phyloP scores from a whole-genome alignment of 2,329 filamentous ascomycete species.

The Aspergillus transmontanensis region DNA sequence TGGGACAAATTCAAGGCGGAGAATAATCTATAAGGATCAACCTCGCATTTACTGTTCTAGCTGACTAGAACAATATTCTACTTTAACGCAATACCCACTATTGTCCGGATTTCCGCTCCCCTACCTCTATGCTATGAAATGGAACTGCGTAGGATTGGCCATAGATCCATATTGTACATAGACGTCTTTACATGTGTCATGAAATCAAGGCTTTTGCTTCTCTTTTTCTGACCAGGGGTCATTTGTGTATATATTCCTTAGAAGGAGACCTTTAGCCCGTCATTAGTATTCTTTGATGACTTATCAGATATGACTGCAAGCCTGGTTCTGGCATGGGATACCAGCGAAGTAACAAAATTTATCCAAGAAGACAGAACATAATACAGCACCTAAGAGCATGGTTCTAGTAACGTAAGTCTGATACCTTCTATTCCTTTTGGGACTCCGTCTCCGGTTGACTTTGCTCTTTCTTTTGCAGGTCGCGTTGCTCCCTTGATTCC shows the following conservation, averaged over 20 bases:
- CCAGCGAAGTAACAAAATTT: neutral
- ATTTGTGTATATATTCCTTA: neutral
- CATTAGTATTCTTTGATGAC: neutral
- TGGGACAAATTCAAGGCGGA: slow-evolving; percentile 70
- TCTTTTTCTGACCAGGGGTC: neutral
- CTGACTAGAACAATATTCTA: slow-evolving; percentile 3
- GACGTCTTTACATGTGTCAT: neutral
- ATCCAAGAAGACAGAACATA: neutral
- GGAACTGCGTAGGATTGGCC: neutral
- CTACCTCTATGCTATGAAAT: neutral
- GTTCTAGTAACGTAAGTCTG: neutral
- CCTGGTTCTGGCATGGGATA: neutral
- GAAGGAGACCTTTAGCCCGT: neutral
- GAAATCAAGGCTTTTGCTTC: neutral
- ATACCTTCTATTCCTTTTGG: neutral
- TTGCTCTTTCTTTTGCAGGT: slow-evolving; percentile 11
- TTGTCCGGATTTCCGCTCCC: neutral
- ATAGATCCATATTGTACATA: slow-evolving; percentile 1
- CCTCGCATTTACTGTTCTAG: neutral
- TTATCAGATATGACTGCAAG: neutral
- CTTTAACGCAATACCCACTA: neutral
- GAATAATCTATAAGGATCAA: slow-evolving; percentile 53
- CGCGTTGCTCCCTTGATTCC: slow-evolving; percentile 49
- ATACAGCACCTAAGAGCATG: neutral
- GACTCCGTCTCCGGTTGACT: neutral